Evolutionary conservation across 2,329 filamentous ascomycete species (phyloP).

Genomic region (Penicillium sp.): DNA sequence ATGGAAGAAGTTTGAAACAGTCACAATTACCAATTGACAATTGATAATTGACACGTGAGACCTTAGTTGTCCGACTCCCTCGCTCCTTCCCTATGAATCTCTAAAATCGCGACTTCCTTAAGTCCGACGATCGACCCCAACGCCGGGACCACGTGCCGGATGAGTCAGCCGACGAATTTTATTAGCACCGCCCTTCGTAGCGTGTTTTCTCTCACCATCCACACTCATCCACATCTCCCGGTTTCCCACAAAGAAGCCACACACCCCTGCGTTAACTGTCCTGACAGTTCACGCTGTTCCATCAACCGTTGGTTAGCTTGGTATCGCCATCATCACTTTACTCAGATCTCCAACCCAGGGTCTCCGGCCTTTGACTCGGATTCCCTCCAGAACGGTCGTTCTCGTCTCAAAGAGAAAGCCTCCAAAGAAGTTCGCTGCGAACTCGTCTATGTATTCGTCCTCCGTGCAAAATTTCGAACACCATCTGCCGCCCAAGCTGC

Average conservation of each 20-base stretch:
- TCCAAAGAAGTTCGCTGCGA: constrained; percentile 38
- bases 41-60: too few relatives aligned
- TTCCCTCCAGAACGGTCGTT: constrained; percentile 38
- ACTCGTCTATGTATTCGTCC: constrained; percentile 98
- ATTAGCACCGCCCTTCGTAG: background rate
- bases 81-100: too few relatives aligned
- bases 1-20: background rate
- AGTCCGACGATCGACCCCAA: constrained; percentile 1
- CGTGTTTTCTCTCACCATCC: constrained; percentile 18
- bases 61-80: too few relatives aligned
- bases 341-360: constrained; percentile 15
- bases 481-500: constrained; percentile 92
- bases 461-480: constrained; percentile 92
- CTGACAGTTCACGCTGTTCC: constrained; percentile 22
- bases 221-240: constrained; percentile 15
- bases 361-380: constrained; percentile 29
- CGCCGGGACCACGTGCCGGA: constrained; percentile 26
- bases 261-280: constrained; percentile 24
- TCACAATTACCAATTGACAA: too few relatives aligned
- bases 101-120: background rate
- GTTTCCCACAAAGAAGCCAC: constrained; percentile 24
- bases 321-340: constrained; percentile 29
- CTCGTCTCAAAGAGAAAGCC: constrained; percentile 43
- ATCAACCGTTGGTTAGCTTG: constrained; percentile 12
- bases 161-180: constrained; percentile 17